Evolutionary conservation across 768 basidiomycete genomes (phyloP), one percentile per base, ranked within the genome.

Genomic region (Mycena chlorophos): DNA sequence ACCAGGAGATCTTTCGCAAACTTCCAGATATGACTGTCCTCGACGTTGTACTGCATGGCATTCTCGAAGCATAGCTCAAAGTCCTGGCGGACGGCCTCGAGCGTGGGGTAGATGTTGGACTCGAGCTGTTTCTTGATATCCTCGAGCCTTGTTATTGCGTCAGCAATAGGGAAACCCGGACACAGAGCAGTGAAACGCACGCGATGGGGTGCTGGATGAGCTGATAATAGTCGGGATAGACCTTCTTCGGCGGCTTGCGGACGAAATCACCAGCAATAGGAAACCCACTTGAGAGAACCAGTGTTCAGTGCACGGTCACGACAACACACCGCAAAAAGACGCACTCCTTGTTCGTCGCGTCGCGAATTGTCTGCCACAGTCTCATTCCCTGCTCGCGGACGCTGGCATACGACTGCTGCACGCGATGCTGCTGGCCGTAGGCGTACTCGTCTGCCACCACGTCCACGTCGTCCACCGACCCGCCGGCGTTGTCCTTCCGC

Each of bases 321-420:
- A 66, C 58, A 56, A 65, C 58, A 62, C 63, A 60, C 61, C 65
- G 56, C 55, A 58, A 62, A 72, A 77, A 75, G 74, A 88, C 89
- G 79, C 80, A 92, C 91, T 91, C 89, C 81, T 89, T 89, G 78
- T 85, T 88, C 69, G 85, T 84, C 67, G 88, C 90, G 71, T 89
- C 87, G 80, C 83, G 89, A 69, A 92, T 79, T 34, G 81, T 82
- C 68, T 86, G 83, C 86, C 88, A 91, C 74, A 91, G 70, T 72
- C 78, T 80, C 72, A 86, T 69, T 42, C 86, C 89, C 67, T 84
- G 80, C 72, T 85, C 84, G 67, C 79, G 85, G 67, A 87, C 79
- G 55, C 73, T 73, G 43, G 70, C 73, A 27, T 43, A 55, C 47
- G 54, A 64, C 19, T 58, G 6, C 31, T 64, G 70, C 56, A 49